Conservation (phyloP, 2,329 filamentous ascomycete species). For the Aspergillus sp. region DNA sequence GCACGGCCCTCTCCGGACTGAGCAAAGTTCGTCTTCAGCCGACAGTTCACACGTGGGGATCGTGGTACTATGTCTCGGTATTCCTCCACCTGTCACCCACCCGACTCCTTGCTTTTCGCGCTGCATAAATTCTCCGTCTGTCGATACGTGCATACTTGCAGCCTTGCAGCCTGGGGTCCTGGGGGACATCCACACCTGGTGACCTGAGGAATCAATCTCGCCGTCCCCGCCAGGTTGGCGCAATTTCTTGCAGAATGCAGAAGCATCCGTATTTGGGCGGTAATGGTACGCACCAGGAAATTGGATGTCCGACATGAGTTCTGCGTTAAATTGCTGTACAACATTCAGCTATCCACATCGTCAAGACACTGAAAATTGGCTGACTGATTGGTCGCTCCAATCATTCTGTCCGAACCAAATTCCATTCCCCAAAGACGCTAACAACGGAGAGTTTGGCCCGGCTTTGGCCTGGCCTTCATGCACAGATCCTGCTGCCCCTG, state of each 20-base stretch:
- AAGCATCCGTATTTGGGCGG: too few relatives aligned
- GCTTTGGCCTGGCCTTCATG: background rate
- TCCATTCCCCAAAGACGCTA: background rate
- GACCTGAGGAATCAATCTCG: background rate
- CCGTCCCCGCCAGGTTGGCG: background rate
- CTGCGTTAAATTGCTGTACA: slow-evolving; percentile 2
- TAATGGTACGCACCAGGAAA: background rate
- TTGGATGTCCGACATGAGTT: background rate
- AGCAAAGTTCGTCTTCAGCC: background rate
- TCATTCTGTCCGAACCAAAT: background rate
- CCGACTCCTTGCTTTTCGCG: background rate
- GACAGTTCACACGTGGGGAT: background rate
- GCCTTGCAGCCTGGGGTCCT: background rate
- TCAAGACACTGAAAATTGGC: background rate
- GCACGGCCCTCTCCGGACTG: background rate
- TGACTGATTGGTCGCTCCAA: background rate
- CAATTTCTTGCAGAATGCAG: too few relatives aligned
- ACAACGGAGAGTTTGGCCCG: background rate
- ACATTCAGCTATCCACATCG: slow-evolving; percentile 3
- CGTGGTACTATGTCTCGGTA: background rate
- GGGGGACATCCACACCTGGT: too few relatives aligned
- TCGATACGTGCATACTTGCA: too few relatives aligned
- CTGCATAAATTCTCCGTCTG: background rate
- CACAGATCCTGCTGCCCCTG: background rate
- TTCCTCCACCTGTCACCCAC: background rate